These are phyloP conservation scores for Trametes versicolor DNA, from an alignment of 1,284 basidiomycete species.

Conservation along the genomic window DNA sequence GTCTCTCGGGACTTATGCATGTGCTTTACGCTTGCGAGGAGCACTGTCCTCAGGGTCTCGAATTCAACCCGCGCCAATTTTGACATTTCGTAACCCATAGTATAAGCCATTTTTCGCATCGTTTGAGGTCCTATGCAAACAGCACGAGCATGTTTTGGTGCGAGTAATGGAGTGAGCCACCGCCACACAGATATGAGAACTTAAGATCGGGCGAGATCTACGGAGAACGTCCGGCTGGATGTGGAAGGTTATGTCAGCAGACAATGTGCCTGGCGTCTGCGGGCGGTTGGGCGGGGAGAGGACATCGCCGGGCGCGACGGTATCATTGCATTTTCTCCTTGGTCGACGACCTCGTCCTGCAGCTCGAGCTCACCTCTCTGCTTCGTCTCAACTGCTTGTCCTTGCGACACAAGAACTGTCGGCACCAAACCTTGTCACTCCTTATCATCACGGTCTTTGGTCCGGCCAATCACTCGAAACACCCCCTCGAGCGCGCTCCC, in stretches of 20 bases:
- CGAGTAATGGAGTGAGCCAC: too few relatives aligned
- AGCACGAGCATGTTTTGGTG: too few relatives aligned
- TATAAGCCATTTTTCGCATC: too few relatives aligned
- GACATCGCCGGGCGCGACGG: background rate
- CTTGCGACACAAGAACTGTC: background rate
- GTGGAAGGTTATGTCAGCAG: conserved; percentile 2
- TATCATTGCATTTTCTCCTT: conserved; percentile 6
- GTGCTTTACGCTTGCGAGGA: too few relatives aligned
- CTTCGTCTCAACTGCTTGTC: background rate
- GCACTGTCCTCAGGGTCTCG: too few relatives aligned
- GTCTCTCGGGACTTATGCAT: too few relatives aligned
- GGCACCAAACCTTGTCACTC: background rate
- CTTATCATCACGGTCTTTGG: conserved; percentile 8
- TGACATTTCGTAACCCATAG: too few relatives aligned
- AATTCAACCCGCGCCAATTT: too few relatives aligned
- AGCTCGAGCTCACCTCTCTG: background rate
- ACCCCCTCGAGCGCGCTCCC: conserved; percentile 2
- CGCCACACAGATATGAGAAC: background rate
- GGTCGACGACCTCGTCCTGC: conserved; percentile 1
- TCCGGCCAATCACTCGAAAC: background rate
- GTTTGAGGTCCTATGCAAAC: too few relatives aligned
- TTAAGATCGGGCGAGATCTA: background rate
- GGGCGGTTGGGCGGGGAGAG: background rate
- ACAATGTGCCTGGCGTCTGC: conserved; percentile 9
- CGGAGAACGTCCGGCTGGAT: background rate